Base-by-base conservation (phyloP, 805 yeast genomes). In the Saccharomycopsis guyanensis region DNA sequence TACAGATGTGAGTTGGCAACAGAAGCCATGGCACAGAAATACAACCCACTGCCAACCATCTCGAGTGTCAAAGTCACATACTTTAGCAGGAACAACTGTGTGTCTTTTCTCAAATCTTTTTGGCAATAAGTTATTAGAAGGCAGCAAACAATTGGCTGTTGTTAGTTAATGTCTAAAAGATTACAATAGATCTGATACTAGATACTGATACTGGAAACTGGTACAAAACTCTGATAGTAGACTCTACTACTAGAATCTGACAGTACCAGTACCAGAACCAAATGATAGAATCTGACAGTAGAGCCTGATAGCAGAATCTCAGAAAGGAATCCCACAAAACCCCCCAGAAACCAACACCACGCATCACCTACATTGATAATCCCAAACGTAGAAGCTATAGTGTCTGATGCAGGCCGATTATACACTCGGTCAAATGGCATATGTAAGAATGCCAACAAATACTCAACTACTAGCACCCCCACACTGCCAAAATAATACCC, bases 321-420 rank as follows among this genome's bases (percentile, higher is more conserved):
- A n/a, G n/a, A n/a, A n/a, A n/a, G n/a, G n/a, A n/a, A n/a, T n/a
- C n/a, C n/a, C n/a, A 29, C 13, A 29, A 10, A 10, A 29, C 13
- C 10, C 32, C 10, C 10, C 10, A 29, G n/a, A n/a, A n/a, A n/a
- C n/a, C 29, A 25, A 6, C 29, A 7, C 29, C 29, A 7, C 29
- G 10, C 29, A 25, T 25, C 29, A 25, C 6, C 10, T 10, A 25
- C 29, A 25, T 25, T 25, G 6, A 25, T 7, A 25, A 25, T 25
- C 29, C 10, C 29, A 7, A 25, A 25, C 29, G 6, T 25, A 25
- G 47, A 38, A 2, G 47, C 33, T 16, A 44, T 38, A 6, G 39
- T 38, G 23, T 38, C 42, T 13, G 38, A 13, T n/a, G 36, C 36
- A 6, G 47, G 47, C 10, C 47, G 47, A 31, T 44, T 44, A 12